A percentile compares a stretch with the other conserved stretches of the same genome.
Conservation (phyloP, 495 filamentous ascomycete species). For the Acidomyces sp. region DNA sequence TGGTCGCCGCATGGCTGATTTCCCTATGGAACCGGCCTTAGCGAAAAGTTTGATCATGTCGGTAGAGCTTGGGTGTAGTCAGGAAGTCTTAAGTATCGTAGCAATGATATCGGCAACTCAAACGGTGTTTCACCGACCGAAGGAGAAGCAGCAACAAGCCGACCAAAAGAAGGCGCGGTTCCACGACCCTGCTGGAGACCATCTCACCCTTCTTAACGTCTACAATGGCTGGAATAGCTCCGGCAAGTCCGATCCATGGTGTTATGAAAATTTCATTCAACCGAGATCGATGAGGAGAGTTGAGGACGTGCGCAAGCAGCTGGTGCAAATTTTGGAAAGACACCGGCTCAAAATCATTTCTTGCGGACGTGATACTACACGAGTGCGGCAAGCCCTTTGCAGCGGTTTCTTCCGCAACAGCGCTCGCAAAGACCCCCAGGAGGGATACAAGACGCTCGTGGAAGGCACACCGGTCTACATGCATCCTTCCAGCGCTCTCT, state of each 20-base stretch:
- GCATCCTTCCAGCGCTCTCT: conserved; percentile 79
- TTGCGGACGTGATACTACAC: conserved; percentile 74
- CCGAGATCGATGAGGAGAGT: conserved; percentile 73
- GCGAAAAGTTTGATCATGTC: conserved; percentile 83
- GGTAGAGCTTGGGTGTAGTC: conserved; percentile 75
- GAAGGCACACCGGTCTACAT: conserved; percentile 92
- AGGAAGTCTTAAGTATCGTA: conserved; percentile 88
- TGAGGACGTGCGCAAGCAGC: conserved; percentile 82
- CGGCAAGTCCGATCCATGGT: conserved; percentile 78
- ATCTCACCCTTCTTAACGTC: conserved; percentile 87
- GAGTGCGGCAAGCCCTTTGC: conserved; percentile 85
- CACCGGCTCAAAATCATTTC: conserved; percentile 71
- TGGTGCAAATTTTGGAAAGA: conserved; percentile 82
- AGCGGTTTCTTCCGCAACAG: conserved; percentile 91
- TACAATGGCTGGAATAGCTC: conserved; percentile 88
- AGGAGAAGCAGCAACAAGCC: conserved; percentile 90
- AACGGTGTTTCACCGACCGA: conserved; percentile 83
- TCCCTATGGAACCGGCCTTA: conserved; percentile 82
- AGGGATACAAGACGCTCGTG: conserved; percentile 92
- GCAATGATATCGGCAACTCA: conserved; percentile 74
- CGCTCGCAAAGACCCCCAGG: conserved; percentile 86
- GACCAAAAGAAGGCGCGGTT: conserved; percentile 97
- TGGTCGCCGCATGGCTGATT: conserved; percentile 95
- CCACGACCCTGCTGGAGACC: conserved; percentile 88
- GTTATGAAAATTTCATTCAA: conserved; percentile 96